Base-by-base conservation (phyloP, 192 early-diverging fungal species). In the Chytriomyces hyalinus region DNA sequence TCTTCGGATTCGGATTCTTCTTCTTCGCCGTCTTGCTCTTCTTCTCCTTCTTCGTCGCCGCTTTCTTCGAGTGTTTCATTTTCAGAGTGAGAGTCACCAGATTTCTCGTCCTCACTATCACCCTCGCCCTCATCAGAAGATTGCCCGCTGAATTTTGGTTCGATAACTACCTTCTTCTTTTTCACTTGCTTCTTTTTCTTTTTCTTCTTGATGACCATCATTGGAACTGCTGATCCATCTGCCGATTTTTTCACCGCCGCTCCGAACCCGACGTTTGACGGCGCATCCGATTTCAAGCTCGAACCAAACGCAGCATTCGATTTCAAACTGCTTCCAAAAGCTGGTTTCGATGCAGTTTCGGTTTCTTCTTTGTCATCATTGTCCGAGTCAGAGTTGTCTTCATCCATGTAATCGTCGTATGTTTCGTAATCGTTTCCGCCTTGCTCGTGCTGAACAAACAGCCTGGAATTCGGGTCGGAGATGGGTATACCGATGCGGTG, bases 401-500 rank as follows among this genome's bases (percentile, higher is more conserved):
- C 75, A 17, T 62, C 80, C 48, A 49, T 48, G 17, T 57, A 75
- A 47, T 80, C 77, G 26, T 72, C 73, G 36, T 50, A 46, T 17
- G 74, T 77, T 6, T 68, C 73, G 9, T 67, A 69, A 49, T 83
- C 67, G n/a, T 36, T 6, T 2, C 49, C 68, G 3, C 49, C 63
- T 48, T 65, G 62, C 15, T 83, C 84, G 61, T 80, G 66, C 44
- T 86, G 80, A 9, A 81, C 82, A 45, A 77, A 51, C 24, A 87
- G 60, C 2, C 78, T 11, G 4, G 75, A 59, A n/a, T 7, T 51
- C 2, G 75, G 62, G 65, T 87, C 85, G 6, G 84, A 75, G 26
- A 63, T 28, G 24, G 79, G 48, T 7, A 86, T 59, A 5, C 87
- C 87, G 44, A 61, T 70, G n/a, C 86, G 63, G 70, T 87, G 83